Evolutionary conservation across 1,139 yeast genomes (phyloP).

Genomic region (Martiniozyma asiatica): DNA sequence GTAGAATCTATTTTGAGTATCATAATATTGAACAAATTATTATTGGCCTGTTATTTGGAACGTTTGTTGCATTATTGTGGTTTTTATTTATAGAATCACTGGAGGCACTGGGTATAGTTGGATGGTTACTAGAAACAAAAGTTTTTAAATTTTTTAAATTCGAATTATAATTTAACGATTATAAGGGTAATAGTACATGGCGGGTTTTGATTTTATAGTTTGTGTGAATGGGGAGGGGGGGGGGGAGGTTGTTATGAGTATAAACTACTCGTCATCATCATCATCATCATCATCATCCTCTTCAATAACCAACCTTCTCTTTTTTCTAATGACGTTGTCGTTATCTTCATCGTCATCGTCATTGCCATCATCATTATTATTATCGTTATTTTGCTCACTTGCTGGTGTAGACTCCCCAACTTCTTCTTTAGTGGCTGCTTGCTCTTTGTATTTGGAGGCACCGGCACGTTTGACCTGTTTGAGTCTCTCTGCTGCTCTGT

Average conservation of each 20-base stretch:
- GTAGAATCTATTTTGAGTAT: conserved; percentile 69
- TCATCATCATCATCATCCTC: conserved; percentile 44
- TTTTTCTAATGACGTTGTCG: conserved; percentile 36
- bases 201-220: too few species aligned
- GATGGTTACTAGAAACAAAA: too few species aligned
- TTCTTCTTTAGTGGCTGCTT: conserved; percentile 24
- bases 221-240: too few species aligned
- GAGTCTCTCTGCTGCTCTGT: conserved; percentile 23
- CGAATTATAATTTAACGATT: too few species aligned
- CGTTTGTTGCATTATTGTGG: conserved; percentile 44
- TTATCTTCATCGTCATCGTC: conserved; percentile 43
- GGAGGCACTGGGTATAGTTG: too few species aligned
- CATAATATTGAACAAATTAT: conserved; percentile 65
- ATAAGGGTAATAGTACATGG: too few species aligned
- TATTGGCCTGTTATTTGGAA: conserved; percentile 62
- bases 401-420: too few species aligned
- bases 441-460: conserved; percentile 19
- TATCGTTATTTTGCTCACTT: too few species aligned
- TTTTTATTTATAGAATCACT: conserved; percentile 43
- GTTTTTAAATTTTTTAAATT: too few species aligned
- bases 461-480: conserved; percentile 26
- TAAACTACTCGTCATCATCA: conserved; percentile 1
- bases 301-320: conserved; percentile 50
- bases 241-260: too few species aligned
- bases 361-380: conserved; percentile 21